These are phyloP conservation scores for Cochlearia excelsa DNA, from an alignment of 345 rosid genomes.

Conservation along the genomic window DNA sequence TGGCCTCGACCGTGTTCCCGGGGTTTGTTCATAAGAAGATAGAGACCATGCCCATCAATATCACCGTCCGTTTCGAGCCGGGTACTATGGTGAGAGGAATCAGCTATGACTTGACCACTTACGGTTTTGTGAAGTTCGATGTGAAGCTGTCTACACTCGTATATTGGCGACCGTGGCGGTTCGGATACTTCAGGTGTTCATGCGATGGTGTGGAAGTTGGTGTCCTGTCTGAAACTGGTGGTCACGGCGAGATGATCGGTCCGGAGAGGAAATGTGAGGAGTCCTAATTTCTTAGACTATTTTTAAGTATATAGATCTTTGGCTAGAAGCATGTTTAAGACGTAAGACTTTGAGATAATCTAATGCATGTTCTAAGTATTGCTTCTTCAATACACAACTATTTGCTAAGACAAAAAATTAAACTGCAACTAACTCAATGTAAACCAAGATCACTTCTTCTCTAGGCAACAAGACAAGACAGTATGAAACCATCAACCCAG, in stretches of 20 bases:
- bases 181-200: too few relatives aligned
- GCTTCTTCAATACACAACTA: conserved; percentile 9
- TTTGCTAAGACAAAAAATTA: too few relatives aligned
- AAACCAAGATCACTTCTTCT: too few relatives aligned
- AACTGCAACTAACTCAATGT: background rate
- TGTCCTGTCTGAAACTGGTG: background rate
- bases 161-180: too few relatives aligned
- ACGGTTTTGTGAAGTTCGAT: too few relatives aligned
- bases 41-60: too few relatives aligned
- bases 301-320: background rate
- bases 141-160: too few relatives aligned
- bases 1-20: background rate
- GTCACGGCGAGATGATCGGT: conserved; percentile 17
- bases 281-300: background rate
- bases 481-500: background rate
- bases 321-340: background rate
- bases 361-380: conserved; percentile 11
- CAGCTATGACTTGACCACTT: background rate
- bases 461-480: background rate
- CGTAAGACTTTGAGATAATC: conserved; percentile 14
- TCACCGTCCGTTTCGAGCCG: too few relatives aligned
- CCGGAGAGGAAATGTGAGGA: background rate
- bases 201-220: background rate
- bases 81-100: background rate
- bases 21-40: too few relatives aligned